Evolutionary conservation across 1,139 yeast species (phyloP), one percentile per base, ranked within the genome.

Genomic region (Debaryomycetaceae sp.): DNA sequence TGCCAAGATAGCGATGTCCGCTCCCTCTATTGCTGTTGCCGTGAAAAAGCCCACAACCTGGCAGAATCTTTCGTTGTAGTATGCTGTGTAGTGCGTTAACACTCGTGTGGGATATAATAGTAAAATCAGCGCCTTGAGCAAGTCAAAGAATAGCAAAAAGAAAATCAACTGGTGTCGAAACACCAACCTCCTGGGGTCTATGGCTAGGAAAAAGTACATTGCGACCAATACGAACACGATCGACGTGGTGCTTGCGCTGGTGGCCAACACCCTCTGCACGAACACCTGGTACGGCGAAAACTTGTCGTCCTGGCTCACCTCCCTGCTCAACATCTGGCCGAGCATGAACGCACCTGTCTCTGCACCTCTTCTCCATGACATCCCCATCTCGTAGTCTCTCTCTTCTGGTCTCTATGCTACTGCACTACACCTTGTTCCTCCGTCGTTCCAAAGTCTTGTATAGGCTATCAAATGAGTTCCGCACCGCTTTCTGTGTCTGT

Each of bases 1-100:
- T 33, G 87, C 77, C 39, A 89, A 67, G 41, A 90, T 90, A 24
- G 95, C 95, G 38, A 88, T 63, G 65, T 90, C 97, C 2, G 95
- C 90, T 13, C 96, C 96, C 62, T 89, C 96, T 27, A 87, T 85
- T 31, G 91, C 78, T 36, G 83, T 75, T 1, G 95, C 88, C 0
- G 96, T 85, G 63, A 89, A 83, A 70, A 87, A 90, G 5, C 97
- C 97, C 40, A 88, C 80, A 11, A 83, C 83, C 57, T 86, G 83
- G 55, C 88, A 82, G 52, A 87, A 82, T 35, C 66, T 69, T 22
- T 70, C 66, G 53, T 79, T 78, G 43, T 75, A 72, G 58, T 83
- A 81, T 1, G 81, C 69, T n/a, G 72, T 62, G 24, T 68, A 63
- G 36, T 73, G 72, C 6, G 76, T 61, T 36, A 84, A 62, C 2